A percentile compares a stretch with the other conserved stretches of the same genome.
Conservation (phyloP, 1,284 basidiomycete species). For the Hypsizygus ulmarius region DNA sequence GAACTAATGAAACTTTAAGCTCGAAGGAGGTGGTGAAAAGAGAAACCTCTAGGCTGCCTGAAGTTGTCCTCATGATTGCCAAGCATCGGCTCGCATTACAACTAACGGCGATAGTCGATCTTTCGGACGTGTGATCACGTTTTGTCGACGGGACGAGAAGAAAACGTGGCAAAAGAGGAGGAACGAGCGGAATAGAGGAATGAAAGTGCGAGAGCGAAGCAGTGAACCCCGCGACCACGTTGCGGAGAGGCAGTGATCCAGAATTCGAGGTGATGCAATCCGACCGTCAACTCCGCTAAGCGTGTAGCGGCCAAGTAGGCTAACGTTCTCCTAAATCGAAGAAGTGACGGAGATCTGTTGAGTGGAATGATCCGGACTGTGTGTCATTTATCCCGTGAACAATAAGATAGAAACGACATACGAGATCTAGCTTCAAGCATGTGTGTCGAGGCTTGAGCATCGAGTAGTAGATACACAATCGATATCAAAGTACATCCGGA, state of each 20-base stretch:
- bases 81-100: slow-evolving; percentile 3
- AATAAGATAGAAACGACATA: slow-evolving; percentile 1
- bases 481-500: slow-evolving; percentile 30
- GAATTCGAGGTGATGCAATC: slow-evolving; percentile 6
- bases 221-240: background rate
- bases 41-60: too few species aligned
- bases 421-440: background rate
- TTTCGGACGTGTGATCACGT: slow-evolving; percentile 6
- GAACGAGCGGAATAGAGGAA: slow-evolving; percentile 1
- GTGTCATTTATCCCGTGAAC: background rate
- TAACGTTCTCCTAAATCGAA: background rate
- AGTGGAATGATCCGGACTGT: background rate
- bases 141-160: slow-evolving; percentile 4
- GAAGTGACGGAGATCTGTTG: background rate
- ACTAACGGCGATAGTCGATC: background rate
- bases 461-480: slow-evolving; percentile 6
- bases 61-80: background rate
- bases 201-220: background rate
- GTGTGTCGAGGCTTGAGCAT: background rate
- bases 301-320: background rate
- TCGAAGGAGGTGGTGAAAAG: too few species aligned
- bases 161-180: slow-evolving; percentile 1
- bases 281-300: background rate
- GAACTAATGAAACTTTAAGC: too few species aligned
- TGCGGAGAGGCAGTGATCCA: background rate